Evolutionary conservation across 257 asterid species (phyloP).

Genomic region (Anisodus acutangulus): DNA sequence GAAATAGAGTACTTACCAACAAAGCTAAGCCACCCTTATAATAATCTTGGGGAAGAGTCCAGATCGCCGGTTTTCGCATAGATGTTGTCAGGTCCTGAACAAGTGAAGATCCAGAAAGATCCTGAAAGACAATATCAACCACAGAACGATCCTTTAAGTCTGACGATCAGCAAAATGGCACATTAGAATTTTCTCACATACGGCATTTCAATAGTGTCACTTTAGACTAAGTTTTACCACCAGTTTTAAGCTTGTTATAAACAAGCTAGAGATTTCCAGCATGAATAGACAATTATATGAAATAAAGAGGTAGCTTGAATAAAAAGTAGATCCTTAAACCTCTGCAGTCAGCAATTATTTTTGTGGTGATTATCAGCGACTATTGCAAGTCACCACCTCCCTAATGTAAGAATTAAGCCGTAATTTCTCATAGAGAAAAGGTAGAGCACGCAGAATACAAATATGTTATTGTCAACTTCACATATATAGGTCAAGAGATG

Average conservation of each 20-base stretch:
- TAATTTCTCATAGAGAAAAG: conserved; percentile 2
- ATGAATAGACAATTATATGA: conserved; percentile 22
- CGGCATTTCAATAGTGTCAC: neutral
- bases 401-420: conserved; percentile 13
- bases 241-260: neutral
- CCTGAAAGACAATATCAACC: conserved; percentile 49
- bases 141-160: neutral
- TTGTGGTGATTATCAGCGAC: neutral
- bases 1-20: conserved; percentile 55
- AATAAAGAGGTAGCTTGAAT: neutral
- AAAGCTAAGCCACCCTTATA: conserved; percentile 75
- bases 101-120: conserved; percentile 66
- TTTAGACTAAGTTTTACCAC: neutral
- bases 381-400: conserved; percentile 13
- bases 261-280: conserved; percentile 6
- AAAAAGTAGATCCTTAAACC: neutral
- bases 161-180: conserved; percentile 10
- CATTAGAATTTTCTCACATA: neutral
- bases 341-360: conserved; percentile 1
- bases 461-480: conserved; percentile 22
- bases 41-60: conserved; percentile 76
- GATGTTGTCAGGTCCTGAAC: conserved; percentile 58
- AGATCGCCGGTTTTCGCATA: conserved; percentile 61
- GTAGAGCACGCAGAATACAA: conserved; percentile 2
- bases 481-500: conserved; percentile 8